A percentile compares a stretch with the other conserved stretches of the same genome.
Evolutionary conservation across 495 filamentous ascomycete species (phyloP).

Genomic region (Tuber microsphaerosporum): DNA sequence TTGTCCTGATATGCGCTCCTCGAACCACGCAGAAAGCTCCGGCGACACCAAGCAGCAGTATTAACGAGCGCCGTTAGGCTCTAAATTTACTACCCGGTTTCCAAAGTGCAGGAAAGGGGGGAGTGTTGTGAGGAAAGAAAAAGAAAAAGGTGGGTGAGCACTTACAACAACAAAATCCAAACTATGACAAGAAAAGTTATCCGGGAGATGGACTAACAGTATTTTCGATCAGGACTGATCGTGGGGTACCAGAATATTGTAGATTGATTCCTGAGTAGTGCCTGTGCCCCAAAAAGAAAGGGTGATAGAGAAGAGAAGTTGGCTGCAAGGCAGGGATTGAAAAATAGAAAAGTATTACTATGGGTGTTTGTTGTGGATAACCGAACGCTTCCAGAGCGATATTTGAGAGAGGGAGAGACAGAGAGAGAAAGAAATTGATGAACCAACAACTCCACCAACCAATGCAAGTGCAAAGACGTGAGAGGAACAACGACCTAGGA

Average conservation of each 20-base stretch:
- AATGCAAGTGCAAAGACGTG: not conserved
- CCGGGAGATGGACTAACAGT: not conserved
- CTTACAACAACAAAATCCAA: not conserved
- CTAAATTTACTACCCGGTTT: not conserved
- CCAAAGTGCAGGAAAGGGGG: not conserved
- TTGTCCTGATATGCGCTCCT: not conserved
- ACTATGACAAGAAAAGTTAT: not conserved
- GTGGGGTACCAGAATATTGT: not conserved
- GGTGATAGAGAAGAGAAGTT: not conserved
- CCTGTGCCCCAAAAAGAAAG: not conserved
- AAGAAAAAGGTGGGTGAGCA: not conserved
- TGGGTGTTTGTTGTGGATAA: conserved; percentile 3
- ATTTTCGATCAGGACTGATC: not conserved
- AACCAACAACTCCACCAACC: conserved; percentile 1
- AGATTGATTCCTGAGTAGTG: not conserved
- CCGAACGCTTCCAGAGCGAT: conserved; percentile 5
- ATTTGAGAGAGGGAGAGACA: not conserved
- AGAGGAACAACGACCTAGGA: not conserved
- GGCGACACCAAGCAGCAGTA: not conserved
- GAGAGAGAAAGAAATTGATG: not conserved
- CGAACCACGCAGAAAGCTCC: not conserved
- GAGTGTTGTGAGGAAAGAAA: not conserved
- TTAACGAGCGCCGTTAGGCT: not conserved
- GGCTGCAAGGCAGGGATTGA: not conserved
- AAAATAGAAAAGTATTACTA: not conserved